phyloP scores from a whole-genome alignment of 73 alveolate genomes.

The Loxodes magnus region DNA sequence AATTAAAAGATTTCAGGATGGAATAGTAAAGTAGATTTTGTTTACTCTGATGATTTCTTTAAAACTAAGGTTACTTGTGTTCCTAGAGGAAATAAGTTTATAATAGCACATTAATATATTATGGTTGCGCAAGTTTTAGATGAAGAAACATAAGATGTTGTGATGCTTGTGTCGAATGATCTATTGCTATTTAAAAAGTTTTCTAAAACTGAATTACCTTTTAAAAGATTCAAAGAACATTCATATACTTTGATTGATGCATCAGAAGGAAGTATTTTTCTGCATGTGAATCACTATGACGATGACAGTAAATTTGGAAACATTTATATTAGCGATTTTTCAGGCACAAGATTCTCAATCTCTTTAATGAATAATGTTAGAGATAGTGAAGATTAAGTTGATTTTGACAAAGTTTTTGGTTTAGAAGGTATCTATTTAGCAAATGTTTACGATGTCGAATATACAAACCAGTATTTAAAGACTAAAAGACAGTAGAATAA shows the following conservation, averaged over 20 bases:
- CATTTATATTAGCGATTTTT: slow-evolving; percentile 59
- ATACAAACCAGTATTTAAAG: slow-evolving; percentile 1
- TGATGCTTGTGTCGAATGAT: slow-evolving; percentile 42
- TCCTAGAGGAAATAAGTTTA: slow-evolving; percentile 59
- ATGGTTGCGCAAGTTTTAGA: slow-evolving; percentile 65
- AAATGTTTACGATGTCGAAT: slow-evolving; percentile 27
- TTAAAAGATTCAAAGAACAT: slow-evolving; percentile 29
- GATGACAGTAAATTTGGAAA: slow-evolving; percentile 8
- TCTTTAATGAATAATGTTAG: slow-evolving; percentile 56
- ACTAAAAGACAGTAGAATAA: slow-evolving; percentile 17
- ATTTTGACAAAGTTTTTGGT: slow-evolving; percentile 30
- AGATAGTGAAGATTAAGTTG: slow-evolving; percentile 50
- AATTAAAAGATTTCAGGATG: slow-evolving; percentile 31
- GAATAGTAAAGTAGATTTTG: slow-evolving; percentile 40
- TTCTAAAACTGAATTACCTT: slow-evolving; percentile 16
- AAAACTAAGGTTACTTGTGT: slow-evolving; percentile 31
- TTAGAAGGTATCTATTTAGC: slow-evolving; percentile 32
- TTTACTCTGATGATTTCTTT: slow-evolving; percentile 71
- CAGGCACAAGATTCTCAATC: slow-evolving; percentile 45
- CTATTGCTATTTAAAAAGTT: slow-evolving; percentile 6
- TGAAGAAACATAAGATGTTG: slow-evolving; percentile 41
- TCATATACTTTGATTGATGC: slow-evolving; percentile 74
- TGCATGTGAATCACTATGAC: slow-evolving; percentile 25
- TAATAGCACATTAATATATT: slow-evolving; percentile 57
- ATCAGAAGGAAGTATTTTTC: slow-evolving; percentile 54